These are phyloP conservation scores for Solanum corneliomulleri DNA, from an alignment of 257 asterid genomes.

Conservation along the genomic window DNA sequence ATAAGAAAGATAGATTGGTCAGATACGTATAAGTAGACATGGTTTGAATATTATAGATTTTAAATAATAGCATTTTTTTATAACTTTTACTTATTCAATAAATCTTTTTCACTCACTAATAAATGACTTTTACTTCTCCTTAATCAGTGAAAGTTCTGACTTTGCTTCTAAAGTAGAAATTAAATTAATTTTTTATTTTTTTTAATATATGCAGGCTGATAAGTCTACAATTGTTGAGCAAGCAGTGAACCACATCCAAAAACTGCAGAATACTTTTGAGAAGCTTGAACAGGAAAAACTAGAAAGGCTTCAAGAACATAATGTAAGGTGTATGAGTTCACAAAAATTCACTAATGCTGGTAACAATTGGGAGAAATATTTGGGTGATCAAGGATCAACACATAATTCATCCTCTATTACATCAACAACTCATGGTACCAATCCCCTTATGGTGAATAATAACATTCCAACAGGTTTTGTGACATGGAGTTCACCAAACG, in stretches of 20 bases:
- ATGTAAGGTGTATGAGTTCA: background rate
- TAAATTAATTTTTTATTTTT: background rate
- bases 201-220: slow-evolving; percentile 39
- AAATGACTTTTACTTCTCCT: background rate
- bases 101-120: no score
- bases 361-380: slow-evolving; percentile 25
- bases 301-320: slow-evolving; percentile 7
- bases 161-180: background rate
- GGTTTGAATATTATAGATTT: no score
- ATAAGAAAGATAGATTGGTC: no score
- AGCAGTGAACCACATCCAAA: slow-evolving; percentile 42
- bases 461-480: background rate
- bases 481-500: slow-evolving; percentile 26
- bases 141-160: background rate
- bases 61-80: no score
- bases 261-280: slow-evolving; percentile 20
- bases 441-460: background rate
- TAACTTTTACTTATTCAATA: no score
- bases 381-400: slow-evolving; percentile 37
- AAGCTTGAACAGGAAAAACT: slow-evolving; percentile 38
- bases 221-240: slow-evolving; percentile 81
- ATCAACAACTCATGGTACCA: background rate
- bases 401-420: background rate
- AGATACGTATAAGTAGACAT: no score
- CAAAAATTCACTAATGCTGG: background rate